Evolutionary conservation across 2,329 filamentous ascomycete genomes (phyloP), one percentile per base, ranked within the genome.

Genomic region (Alternaria tenuissima): DNA sequence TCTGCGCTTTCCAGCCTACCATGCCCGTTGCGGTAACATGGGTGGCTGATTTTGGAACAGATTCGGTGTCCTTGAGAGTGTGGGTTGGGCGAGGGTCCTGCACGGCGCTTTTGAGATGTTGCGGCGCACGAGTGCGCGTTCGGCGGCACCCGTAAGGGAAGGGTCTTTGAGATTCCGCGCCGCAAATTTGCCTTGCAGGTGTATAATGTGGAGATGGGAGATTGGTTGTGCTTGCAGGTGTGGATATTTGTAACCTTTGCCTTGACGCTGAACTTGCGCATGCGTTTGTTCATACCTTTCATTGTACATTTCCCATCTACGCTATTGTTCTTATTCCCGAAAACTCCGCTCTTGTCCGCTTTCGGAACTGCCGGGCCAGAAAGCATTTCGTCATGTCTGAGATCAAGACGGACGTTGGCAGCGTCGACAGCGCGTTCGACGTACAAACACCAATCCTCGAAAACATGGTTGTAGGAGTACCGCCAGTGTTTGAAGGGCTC

Each of bases 381-480:
- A 43, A 24, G 55, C 53, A 54, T 53, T 51, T 64, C 62, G 62
- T 66, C 65, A 64, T 67, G 57, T 49, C 42, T 57, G 67, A 69
- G 66, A 60, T 65, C 22, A 64, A 62, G 46, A 60, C 39, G 18
- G 32, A 48, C 14, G 26, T 44, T 16, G 30, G 55, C 59, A 55
- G 64, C 36, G 36, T 18, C 42, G 65, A 73, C 55, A 59, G 63
- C 51, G 52, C 65, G 11, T 56, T 71, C 49, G 73, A 75, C 43
- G 65, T 71, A 32, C 70, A 71, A 48, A 77, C 76, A 59, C 74
- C 75, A 14, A 57, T 77, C 34, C 59, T 76, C 22, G 76, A 78
- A 62, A 76, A 76, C 24, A 77, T 79, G 75, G 73, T 75, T 22
- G 63, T 73, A n/a, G 73, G 73, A 59, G 73, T 77, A 28, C 76